A percentile compares a stretch with the other conserved stretches of the same genome.
Evolutionary conservation across 73 alveolate genomes (phyloP).

Genomic region (Paramecium primaurelia): DNA sequence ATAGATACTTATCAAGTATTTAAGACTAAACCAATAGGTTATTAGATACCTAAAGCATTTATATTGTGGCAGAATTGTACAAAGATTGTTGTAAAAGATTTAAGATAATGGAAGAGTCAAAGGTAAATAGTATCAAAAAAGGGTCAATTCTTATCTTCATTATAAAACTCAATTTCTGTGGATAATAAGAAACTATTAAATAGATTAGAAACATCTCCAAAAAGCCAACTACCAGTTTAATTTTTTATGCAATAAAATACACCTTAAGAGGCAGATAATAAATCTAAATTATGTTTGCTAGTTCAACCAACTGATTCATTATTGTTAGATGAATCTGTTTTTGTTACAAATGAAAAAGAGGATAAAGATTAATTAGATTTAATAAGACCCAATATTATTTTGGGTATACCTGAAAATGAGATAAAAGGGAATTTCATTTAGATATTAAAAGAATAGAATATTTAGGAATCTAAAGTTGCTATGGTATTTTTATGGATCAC

Average conservation of each 20-base stretch:
- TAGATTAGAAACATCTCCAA: neutral
- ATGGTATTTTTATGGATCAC: constrained; percentile 14
- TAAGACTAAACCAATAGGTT: neutral
- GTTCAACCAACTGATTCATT: neutral
- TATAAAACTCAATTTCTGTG: neutral
- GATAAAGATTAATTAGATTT: neutral
- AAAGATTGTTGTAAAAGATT: neutral
- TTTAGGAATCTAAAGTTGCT: neutral
- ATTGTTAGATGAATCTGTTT: neutral
- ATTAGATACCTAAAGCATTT: neutral
- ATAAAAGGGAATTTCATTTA: neutral
- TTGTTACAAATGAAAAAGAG: neutral
- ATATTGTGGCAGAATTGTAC: neutral
- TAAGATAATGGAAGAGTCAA: neutral
- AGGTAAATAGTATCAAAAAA: neutral
- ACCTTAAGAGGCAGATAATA: neutral
- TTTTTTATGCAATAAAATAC: neutral
- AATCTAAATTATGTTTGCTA: neutral
- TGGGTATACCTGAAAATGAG: neutral
- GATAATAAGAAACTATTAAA: neutral
- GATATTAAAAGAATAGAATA: neutral
- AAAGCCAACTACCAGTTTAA: neutral
- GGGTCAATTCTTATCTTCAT: neutral
- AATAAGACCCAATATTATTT: neutral
- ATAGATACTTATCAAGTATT: constrained; percentile 60